Percentiles rank a stretch among this genome's conserved stretches.
Conservation (phyloP, 768 basidiomycete species). For the Pleurotus ostreatus region DNA sequence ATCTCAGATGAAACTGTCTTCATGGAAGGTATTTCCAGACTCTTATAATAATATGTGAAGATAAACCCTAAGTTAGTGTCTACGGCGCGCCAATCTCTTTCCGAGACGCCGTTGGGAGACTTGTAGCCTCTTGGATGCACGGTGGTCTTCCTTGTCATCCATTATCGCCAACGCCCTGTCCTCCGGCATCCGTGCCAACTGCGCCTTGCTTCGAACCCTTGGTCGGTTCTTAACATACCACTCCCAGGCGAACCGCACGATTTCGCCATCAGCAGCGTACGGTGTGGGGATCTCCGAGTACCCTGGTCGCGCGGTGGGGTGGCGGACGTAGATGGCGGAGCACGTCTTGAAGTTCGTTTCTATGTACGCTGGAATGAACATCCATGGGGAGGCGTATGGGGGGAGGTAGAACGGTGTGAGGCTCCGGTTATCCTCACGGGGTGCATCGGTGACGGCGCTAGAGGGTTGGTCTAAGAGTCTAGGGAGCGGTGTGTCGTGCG, state of each 20-base stretch:
- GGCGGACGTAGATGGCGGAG: slow-evolving; percentile 88
- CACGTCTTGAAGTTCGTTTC: slow-evolving; percentile 86
- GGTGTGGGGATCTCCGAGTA: slow-evolving; percentile 96
- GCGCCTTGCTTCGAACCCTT: slow-evolving; percentile 58
- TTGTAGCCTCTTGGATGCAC: not conserved
- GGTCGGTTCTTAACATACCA: slow-evolving; percentile 81
- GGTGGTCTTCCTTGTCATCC: slow-evolving; percentile 19
- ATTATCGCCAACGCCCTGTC: slow-evolving; percentile 46
- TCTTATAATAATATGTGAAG: no score
- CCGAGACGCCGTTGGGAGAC: slow-evolving; percentile 5
- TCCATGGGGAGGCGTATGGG: slow-evolving; percentile 80
- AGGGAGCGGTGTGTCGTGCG: slow-evolving; percentile 24
- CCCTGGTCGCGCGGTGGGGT: slow-evolving; percentile 94
- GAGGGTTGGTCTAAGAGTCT: not conserved
- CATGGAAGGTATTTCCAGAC: no score
- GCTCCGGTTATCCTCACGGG: not conserved
- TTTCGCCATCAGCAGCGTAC: slow-evolving; percentile 92
- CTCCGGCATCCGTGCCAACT: slow-evolving; percentile 62
- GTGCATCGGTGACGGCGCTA: not conserved
- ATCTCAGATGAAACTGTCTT: not conserved
- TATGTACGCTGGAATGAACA: slow-evolving; percentile 91
- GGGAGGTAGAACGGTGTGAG: slow-evolving; percentile 84
- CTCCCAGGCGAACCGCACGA: slow-evolving; percentile 92
- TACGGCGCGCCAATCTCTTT: slow-evolving; percentile 1
- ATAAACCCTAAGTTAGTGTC: not conserved